Percentiles rank a stretch among this genome's conserved stretches.
These are phyloP conservation scores for Kondoa malvinella DNA, from an alignment of 768 basidiomycete genomes.

Conservation along the genomic window DNA sequence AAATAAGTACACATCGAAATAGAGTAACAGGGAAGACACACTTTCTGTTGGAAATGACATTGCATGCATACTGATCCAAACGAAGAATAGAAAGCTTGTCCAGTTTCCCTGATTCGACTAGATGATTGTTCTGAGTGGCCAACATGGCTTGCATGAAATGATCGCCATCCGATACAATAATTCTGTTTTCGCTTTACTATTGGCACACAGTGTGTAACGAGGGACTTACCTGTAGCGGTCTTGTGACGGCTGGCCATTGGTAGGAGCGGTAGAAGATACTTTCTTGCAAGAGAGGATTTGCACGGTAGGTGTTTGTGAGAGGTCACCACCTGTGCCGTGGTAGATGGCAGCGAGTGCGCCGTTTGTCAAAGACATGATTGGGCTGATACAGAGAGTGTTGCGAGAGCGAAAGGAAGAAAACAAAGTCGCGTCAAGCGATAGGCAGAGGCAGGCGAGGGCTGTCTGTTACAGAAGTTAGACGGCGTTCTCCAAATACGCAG, in stretches of 20 bases:
- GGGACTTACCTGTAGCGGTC: slow-evolving; percentile 6
- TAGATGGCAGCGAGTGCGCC: neutral
- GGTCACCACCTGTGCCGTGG: neutral
- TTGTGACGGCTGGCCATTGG: neutral
- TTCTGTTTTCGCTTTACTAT: slow-evolving; percentile 31
- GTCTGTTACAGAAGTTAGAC: no score
- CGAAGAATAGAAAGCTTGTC: slow-evolving; percentile 51
- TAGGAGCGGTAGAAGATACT: neutral
- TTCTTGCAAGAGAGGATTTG: neutral
- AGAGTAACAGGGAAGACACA: slow-evolving; percentile 32
- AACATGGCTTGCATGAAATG: slow-evolving; percentile 86
- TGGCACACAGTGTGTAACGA: neutral
- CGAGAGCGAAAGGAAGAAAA: neutral
- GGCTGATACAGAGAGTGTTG: neutral
- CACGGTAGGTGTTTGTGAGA: neutral
- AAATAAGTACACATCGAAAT: neutral
- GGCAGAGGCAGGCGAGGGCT: no score
- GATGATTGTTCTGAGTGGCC: slow-evolving; percentile 67
- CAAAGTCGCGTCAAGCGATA: no score
- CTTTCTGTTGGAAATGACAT: slow-evolving; percentile 69
- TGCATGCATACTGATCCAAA: slow-evolving; percentile 61
- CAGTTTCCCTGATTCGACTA: slow-evolving; percentile 50
- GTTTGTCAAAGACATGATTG: neutral
- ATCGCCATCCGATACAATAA: slow-evolving; percentile 78
- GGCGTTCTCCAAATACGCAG: no score